Percentiles rank a stretch among this genome's conserved stretches.
Conservation (phyloP, 176 grass and related monocot genomes). For the Cocos nucifera region DNA sequence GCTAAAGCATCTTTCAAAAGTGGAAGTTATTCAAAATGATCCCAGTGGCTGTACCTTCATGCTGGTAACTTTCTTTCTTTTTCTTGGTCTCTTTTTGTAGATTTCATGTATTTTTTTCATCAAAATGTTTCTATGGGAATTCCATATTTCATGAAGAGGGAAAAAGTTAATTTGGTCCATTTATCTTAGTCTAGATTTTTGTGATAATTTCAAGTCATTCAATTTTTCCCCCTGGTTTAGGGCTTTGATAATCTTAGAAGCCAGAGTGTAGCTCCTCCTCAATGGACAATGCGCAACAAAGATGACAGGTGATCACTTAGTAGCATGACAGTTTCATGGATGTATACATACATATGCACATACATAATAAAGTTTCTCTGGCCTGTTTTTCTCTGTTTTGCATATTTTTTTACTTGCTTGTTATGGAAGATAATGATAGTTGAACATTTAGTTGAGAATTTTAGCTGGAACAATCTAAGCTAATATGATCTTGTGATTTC, state of each 20-base stretch:
- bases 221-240: slow-evolving; percentile 16
- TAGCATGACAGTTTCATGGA: background rate
- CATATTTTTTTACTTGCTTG: too few relatives aligned
- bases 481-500: too few relatives aligned
- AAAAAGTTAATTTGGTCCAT: too few relatives aligned
- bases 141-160: too few relatives aligned
- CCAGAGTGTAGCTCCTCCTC: slow-evolving; percentile 75
- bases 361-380: too few relatives aligned
- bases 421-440: too few relatives aligned
- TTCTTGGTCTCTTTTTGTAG: background rate
- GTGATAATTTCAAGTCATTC: background rate
- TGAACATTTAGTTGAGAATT: too few relatives aligned
- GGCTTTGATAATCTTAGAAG: slow-evolving; percentile 85
- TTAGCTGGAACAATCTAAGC: too few relatives aligned
- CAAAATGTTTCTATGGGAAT: too few relatives aligned
- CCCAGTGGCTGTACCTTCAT: slow-evolving; percentile 80
- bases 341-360: too few relatives aligned
- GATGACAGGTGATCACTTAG: slow-evolving; percentile 57
- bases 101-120: too few relatives aligned
- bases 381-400: too few relatives aligned
- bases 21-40: slow-evolving; percentile 79
- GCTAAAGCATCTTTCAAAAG: slow-evolving; percentile 88
- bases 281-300: slow-evolving; percentile 96
- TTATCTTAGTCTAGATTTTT: slow-evolving; percentile 4
- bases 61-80: slow-evolving; percentile 34